Base-by-base conservation (phyloP, 2,329 filamentous ascomycete genomes). In the Esteya vermicola region DNA sequence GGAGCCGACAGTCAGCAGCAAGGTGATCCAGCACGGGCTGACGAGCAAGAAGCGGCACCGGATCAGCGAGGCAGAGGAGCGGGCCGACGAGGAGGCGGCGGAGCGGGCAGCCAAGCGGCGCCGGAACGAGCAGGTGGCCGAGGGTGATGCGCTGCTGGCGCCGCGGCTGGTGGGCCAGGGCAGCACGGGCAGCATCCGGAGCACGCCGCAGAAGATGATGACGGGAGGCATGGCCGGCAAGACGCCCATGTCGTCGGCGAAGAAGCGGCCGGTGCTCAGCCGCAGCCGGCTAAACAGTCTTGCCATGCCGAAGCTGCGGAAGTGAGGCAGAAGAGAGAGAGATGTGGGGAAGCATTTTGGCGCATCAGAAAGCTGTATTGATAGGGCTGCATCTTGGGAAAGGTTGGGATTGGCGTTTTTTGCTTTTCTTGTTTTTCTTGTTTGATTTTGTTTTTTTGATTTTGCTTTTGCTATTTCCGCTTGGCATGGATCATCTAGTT, bases 1-100 rank as follows among this genome's bases (percentile, higher is more conserved):
- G 33, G 60, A 59, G 2, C 67, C 64, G 6, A 47, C 52, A 18
- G 28, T 34, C 20, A 63, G 67, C 14, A 32, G 16, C 27, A n/a
- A n/a, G n/a, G n/a, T n/a, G n/a, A 38, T 38, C 8, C 20, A 27
- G 8, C 36, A 80, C 48, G 76, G 76, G 16, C 70, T 81, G 58
- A 56, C 63, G 8, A 79, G 74, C 59, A 80, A 81, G 64, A 81
- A 78, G 58, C 70, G 76, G 21, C 66, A 70, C 49, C 66, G 75
- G n/a, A 66, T 67, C 14, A 67, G 58, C 39, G 67, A 65, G 36
- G 72, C 75, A 32, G 70, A 72, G 40, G 72, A 76, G 39, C 67
- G 72, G 26, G 64, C 64, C 0, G 66, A 69, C 38, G 55, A 62
- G 34, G 62, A 68, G 44, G 65, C 59, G 3, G 57, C 54, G 3